Evolutionary conservation across 1,284 basidiomycete species (phyloP).

Genomic region (Leucoagaricus sp.): DNA sequence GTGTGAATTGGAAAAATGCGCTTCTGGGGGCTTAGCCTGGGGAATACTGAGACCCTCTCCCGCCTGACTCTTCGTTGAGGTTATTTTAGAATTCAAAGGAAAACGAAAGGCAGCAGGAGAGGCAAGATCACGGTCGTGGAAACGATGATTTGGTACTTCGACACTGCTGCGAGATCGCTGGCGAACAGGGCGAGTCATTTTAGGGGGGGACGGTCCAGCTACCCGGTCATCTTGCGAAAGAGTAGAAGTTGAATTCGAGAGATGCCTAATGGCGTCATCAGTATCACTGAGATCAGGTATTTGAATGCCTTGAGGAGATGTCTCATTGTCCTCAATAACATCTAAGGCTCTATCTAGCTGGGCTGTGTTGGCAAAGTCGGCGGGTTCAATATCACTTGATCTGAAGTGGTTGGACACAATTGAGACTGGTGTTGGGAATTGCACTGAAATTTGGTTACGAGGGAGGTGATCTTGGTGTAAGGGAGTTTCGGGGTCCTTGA

Average conservation of each 20-base stretch:
- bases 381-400: neutral
- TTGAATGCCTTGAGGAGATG: no score
- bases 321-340: no score
- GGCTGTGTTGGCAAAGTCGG: neutral
- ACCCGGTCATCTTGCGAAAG: neutral
- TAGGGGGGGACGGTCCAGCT: neutral
- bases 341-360: no score
- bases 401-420: neutral
- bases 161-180: slow-evolving; percentile 46
- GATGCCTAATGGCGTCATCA: neutral
- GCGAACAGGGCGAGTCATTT: slow-evolving; percentile 15
- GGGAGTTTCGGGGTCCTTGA: slow-evolving; percentile 10
- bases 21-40: neutral
- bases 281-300: neutral
- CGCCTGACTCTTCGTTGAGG: slow-evolving; percentile 26
- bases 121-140: slow-evolving; percentile 38
- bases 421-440: neutral
- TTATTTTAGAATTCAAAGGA: slow-evolving; percentile 24
- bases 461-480: neutral
- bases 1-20: neutral
- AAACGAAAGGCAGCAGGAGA: slow-evolving; percentile 46
- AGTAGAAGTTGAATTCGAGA: neutral
- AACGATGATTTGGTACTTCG: slow-evolving; percentile 22
- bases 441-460: neutral
- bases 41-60: neutral